phyloP scores from a whole-genome alignment of 169 alveolate species.

The Cryptosporidium sp. region DNA sequence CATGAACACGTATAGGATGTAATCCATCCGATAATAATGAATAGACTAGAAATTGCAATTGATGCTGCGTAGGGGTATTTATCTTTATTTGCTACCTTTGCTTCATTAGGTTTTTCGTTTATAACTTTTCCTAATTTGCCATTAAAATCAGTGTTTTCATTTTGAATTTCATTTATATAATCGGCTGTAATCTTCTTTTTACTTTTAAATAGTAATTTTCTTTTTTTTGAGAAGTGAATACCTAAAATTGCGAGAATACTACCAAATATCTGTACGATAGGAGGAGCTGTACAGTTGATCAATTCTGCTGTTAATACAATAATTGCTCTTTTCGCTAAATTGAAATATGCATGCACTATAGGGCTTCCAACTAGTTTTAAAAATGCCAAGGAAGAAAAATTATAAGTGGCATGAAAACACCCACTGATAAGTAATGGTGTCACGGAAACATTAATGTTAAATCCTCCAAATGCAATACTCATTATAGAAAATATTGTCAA shows the following conservation, averaged over 20 bases:
- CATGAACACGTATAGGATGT: constrained; percentile 58
- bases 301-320: constrained; percentile 74
- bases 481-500: constrained; percentile 23
- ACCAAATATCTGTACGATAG: constrained; percentile 64
- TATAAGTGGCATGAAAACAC: constrained; percentile 72
- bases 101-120: neutral
- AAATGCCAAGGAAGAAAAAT: constrained; percentile 74
- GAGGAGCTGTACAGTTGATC: constrained; percentile 71
- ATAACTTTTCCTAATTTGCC: neutral
- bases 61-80: constrained; percentile 74
- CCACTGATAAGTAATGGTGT: constrained; percentile 64
- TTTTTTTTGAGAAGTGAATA: constrained; percentile 64
- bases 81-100: constrained; percentile 20
- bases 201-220: constrained; percentile 11
- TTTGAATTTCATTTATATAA: constrained; percentile 1
- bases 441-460: constrained; percentile 25
- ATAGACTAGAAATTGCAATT: constrained; percentile 55
- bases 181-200: neutral
- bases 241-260: constrained; percentile 73
- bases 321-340: constrained; percentile 72
- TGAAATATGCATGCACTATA: constrained; percentile 73
- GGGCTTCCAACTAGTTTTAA: constrained; percentile 73
- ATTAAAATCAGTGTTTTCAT: neutral
- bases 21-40: constrained; percentile 53
- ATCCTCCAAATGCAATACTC: constrained; percentile 38